Evolutionary conservation across 345 rosid genomes (phyloP).

Genomic region (Linum trigynum): DNA sequence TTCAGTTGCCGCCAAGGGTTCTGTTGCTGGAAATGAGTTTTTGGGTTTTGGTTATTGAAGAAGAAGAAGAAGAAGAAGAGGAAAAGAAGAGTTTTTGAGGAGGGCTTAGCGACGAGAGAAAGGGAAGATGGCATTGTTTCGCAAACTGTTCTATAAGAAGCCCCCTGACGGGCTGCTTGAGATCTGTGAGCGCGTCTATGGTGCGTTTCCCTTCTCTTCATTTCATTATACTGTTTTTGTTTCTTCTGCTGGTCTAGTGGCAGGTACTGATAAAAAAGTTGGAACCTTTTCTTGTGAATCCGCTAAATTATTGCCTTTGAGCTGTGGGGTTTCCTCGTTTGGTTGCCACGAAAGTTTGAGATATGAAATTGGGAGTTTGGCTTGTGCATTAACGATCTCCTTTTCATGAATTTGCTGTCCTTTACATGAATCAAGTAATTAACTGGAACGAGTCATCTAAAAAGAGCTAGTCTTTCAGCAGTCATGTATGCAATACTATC

Average conservation of each 20-base stretch:
- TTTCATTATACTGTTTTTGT: background rate
- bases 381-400: background rate
- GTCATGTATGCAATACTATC: no score
- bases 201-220: conserved; percentile 22
- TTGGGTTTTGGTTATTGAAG: background rate
- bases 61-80: conserved; percentile 14
- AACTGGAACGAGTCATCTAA: no score
- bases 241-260: background rate
- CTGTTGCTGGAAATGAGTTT: no score
- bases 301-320: background rate
- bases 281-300: background rate
- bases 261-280: background rate
- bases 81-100: conserved; percentile 6
- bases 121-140: conserved; percentile 68
- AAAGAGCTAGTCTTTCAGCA: no score
- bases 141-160: conserved; percentile 68
- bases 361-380: background rate
- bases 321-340: background rate
- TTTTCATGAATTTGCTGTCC: background rate
- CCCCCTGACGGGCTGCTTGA: conserved; percentile 95
- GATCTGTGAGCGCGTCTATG: conserved; percentile 79
- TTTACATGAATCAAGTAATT: background rate
- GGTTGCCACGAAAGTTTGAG: background rate
- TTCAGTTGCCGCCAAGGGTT: background rate
- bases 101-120: background rate